These are phyloP conservation scores for Karstenula rhodostoma DNA, from an alignment of 2,329 filamentous ascomycete genomes.

Conservation along the genomic window DNA sequence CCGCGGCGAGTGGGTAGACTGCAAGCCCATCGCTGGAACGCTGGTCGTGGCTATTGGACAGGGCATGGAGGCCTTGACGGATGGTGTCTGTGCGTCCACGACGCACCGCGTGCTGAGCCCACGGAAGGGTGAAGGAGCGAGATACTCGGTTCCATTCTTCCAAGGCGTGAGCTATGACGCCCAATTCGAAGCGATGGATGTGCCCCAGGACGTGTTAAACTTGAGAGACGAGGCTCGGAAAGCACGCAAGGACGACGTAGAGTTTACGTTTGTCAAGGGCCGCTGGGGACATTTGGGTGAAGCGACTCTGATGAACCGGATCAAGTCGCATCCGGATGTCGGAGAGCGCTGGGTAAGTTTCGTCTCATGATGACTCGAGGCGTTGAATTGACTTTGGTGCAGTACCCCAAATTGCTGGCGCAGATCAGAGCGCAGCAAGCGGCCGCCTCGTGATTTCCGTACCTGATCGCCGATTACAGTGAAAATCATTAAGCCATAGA, in stretches of 20 bases:
- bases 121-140: conserved; percentile 70
- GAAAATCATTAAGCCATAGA: not conserved
- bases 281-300: conserved; percentile 75
- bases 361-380: not conserved
- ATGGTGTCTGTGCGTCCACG: conserved; percentile 80
- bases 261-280: conserved; percentile 82
- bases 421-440: conserved; percentile 54
- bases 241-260: conserved; percentile 72
- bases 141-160: conserved; percentile 87
- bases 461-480: not conserved
- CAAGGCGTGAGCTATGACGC: conserved; percentile 84
- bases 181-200: conserved; percentile 78
- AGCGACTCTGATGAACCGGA: conserved; percentile 81
- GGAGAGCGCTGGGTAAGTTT: conserved; percentile 72
- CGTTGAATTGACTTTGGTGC: conserved; percentile 16
- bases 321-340: conserved; percentile 89
- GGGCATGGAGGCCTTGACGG: conserved; percentile 83
- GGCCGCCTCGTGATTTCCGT: conserved; percentile 21
- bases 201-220: conserved; percentile 69
- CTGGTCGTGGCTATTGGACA: conserved; percentile 89
- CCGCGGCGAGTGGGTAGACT: conserved; percentile 81
- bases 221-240: conserved; percentile 69
- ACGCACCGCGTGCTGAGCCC: conserved; percentile 86
- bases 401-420: conserved; percentile 56
- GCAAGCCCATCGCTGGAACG: conserved; percentile 76